Conservation (phyloP, 495 filamentous ascomycete genomes). For the Neurospora tetrasperma region DNA sequence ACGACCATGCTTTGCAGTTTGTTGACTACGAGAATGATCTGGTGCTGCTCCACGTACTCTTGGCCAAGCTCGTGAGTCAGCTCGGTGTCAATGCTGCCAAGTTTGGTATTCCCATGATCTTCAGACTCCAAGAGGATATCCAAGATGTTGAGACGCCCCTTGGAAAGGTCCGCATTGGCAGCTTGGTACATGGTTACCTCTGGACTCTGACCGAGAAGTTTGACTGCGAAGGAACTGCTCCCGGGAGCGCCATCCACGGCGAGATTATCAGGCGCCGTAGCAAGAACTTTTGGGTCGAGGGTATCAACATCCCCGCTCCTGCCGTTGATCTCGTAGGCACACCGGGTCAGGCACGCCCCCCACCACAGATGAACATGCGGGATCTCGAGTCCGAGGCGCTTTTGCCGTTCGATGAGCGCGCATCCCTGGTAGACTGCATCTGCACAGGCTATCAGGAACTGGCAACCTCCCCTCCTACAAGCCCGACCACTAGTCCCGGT, state of each 20-base stretch:
- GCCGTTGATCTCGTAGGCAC: slow-evolving; percentile 33
- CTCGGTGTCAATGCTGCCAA: slow-evolving; percentile 77
- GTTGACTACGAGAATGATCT: slow-evolving; percentile 62
- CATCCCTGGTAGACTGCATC: slow-evolving; percentile 59
- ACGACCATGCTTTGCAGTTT: slow-evolving; percentile 69
- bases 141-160: slow-evolving; percentile 48
- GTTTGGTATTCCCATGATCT: slow-evolving; percentile 76
- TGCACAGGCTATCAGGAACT: slow-evolving; percentile 54
- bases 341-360: slow-evolving; percentile 37
- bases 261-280: slow-evolving; percentile 65
- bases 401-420: slow-evolving; percentile 55
- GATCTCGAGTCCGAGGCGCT: slow-evolving; percentile 49
- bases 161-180: slow-evolving; percentile 66
- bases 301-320: slow-evolving; percentile 60
- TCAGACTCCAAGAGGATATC: slow-evolving; percentile 77
- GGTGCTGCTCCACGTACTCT: slow-evolving; percentile 61
- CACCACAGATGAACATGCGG: slow-evolving; percentile 36
- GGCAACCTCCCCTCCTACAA: slow-evolving; percentile 49
- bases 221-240: slow-evolving; percentile 54
- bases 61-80: slow-evolving; percentile 58
- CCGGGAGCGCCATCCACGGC: slow-evolving; percentile 58
- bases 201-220: slow-evolving; percentile 69
- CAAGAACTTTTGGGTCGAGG: slow-evolving; percentile 65
- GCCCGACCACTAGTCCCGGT: slow-evolving; percentile 62
- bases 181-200: slow-evolving; percentile 78